These are phyloP conservation scores for Salix udensis DNA, from an alignment of 345 rosid species.

Conservation along the genomic window DNA sequence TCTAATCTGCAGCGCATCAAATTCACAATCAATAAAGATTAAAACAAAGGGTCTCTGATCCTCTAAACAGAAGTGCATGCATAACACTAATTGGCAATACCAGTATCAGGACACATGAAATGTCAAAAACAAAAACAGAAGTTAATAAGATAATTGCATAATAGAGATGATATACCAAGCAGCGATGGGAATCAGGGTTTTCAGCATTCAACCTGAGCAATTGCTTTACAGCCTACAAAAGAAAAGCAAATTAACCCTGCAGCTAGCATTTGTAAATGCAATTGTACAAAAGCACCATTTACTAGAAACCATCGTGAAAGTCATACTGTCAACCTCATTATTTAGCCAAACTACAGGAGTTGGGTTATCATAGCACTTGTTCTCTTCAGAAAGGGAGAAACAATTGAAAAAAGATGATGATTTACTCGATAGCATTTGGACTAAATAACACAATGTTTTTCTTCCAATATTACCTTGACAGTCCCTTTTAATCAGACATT, in stretches of 20 bases:
- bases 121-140: not conserved
- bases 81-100: not conserved
- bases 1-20: constrained; percentile 52
- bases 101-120: not conserved
- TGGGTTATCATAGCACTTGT: not conserved
- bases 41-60: not conserved
- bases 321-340: not conserved
- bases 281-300: not conserved
- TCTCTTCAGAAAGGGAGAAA: not conserved
- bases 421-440: not conserved
- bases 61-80: not conserved
- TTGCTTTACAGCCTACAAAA: constrained; percentile 77
- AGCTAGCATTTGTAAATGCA: not conserved
- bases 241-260: not conserved
- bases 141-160: not conserved
- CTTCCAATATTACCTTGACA: not conserved
- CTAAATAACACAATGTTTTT: not conserved
- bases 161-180: constrained; percentile 55
- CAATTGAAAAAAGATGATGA: not conserved
- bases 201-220: constrained; percentile 79
- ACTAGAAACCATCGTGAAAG: not conserved
- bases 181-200: constrained; percentile 80
- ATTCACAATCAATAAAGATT: constrained; percentile 2
- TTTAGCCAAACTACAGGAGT: not conserved
- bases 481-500: not conserved